Conservation (phyloP, 2,329 filamentous ascomycete species). For the Fusarium sp. region DNA sequence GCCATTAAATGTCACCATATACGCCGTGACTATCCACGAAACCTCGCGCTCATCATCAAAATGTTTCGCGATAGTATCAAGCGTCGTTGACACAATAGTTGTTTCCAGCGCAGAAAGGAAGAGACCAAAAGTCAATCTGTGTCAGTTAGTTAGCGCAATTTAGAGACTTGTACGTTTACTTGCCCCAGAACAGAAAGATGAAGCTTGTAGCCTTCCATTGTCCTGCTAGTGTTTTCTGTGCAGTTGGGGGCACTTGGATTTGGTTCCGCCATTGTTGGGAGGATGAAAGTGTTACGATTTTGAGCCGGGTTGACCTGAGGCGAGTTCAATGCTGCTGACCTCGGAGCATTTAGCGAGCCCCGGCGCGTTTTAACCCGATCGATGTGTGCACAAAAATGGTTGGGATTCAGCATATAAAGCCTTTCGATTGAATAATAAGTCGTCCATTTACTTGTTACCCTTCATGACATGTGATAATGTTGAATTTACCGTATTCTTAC, state of each 20-base stretch:
- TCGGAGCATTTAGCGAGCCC: constrained; percentile 1
- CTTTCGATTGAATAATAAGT: too few relatives aligned
- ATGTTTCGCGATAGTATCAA: background rate
- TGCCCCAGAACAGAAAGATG: background rate
- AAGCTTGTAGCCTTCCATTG: background rate
- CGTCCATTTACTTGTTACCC: background rate
- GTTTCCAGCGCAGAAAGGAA: constrained; percentile 3
- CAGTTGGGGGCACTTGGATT: background rate
- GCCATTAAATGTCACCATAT: background rate
- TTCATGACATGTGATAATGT: background rate
- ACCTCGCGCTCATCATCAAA: background rate
- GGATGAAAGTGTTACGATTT: background rate
- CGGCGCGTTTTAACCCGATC: background rate
- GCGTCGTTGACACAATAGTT: background rate
- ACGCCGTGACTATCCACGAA: background rate
- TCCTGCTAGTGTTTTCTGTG: background rate
- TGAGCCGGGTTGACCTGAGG: background rate
- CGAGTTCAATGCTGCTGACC: background rate
- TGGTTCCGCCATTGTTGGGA: background rate
- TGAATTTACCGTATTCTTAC: background rate
- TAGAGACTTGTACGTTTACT: too few relatives aligned
- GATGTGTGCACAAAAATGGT: fast-evolving
- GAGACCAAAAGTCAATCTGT: background rate
- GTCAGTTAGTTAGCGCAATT: background rate
- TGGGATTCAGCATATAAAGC: background rate